Evolutionary conservation across 1,284 basidiomycete genomes (phyloP).

Genomic region (Cystobasidium pallidum): DNA sequence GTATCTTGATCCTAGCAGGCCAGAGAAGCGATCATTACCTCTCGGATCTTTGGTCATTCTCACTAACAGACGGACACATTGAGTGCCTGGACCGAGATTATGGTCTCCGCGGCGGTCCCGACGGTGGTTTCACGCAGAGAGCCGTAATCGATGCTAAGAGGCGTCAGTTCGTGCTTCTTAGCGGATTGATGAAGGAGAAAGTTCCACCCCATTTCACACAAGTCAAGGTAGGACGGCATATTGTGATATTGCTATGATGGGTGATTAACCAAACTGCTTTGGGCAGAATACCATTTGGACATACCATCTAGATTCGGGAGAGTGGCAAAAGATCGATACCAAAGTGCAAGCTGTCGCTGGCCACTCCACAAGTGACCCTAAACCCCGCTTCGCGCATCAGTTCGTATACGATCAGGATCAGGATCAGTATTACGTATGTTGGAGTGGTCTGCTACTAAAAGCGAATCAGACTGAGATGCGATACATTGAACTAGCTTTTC

Average conservation of each 20-base stretch:
- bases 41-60: constrained; percentile 55
- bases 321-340: constrained; percentile 48
- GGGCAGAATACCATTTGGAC: constrained; percentile 45
- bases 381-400: constrained; percentile 50
- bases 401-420: constrained; percentile 55
- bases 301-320: not conserved
- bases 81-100: constrained; percentile 49
- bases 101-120: constrained; percentile 50
- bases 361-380: constrained; percentile 18
- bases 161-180: constrained; percentile 54
- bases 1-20: constrained; percentile 55
- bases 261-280: not conserved
- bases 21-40: constrained; percentile 55
- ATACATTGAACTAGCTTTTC: constrained; percentile 49
- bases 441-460: no score
- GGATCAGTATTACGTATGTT: constrained; percentile 52
- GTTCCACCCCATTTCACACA: constrained; percentile 34
- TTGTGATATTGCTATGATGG: no score
- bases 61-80: constrained; percentile 50
- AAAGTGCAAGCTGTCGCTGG: not conserved
- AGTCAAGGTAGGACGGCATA: constrained; percentile 25
- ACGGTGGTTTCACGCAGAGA: constrained; percentile 55
- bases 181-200: constrained; percentile 50
- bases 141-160: constrained; percentile 53
- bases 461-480: not conserved